Percentiles rank a stretch among this genome's conserved stretches.
These are phyloP conservation scores for Sambucus nigra DNA, from an alignment of 129 eudicot species.

Conservation along the genomic window DNA sequence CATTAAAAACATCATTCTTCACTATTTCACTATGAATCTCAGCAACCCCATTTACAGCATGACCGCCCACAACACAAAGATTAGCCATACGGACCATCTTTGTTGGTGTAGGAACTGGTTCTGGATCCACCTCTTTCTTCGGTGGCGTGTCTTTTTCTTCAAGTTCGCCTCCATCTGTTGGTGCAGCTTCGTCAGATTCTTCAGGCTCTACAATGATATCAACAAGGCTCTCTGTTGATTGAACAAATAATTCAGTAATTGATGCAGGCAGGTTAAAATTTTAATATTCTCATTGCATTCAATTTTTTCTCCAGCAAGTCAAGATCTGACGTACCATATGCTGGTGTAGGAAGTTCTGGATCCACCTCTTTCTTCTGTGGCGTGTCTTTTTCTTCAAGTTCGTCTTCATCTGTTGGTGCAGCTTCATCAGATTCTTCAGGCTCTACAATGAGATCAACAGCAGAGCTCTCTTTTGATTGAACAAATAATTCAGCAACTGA, in stretches of 20 bases:
- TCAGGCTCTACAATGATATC: conserved; percentile 4
- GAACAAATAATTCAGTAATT: conserved; percentile 43
- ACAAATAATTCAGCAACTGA: conserved; percentile 50
- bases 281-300: conserved; percentile 64
- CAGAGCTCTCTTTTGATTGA: conserved; percentile 34
- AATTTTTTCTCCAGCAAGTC: conserved; percentile 61
- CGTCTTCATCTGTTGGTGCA: conserved; percentile 8
- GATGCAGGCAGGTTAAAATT: conserved; percentile 76
- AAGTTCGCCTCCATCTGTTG: conserved; percentile 15
- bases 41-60: conserved; percentile 96
- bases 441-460: conserved; percentile 26
- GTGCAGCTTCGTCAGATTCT: conserved; percentile 6
- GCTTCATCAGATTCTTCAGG: conserved; percentile 24
- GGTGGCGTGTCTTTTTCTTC: conserved; percentile 17
- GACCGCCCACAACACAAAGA: conserved; percentile 92
- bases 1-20: conserved; percentile 78
- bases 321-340: conserved; percentile 64
- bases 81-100: conserved; percentile 95
- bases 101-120: conserved; percentile 48
- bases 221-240: conserved; percentile 33
- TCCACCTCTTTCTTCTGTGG: conserved; percentile 15
- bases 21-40: conserved; percentile 96
- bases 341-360: conserved; percentile 37
- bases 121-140: conserved; percentile 20
- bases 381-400: conserved; percentile 19